Percentiles rank a stretch among this genome's conserved stretches.
Evolutionary conservation across 768 basidiomycete species (phyloP).

Genomic region (Trametes maxima): DNA sequence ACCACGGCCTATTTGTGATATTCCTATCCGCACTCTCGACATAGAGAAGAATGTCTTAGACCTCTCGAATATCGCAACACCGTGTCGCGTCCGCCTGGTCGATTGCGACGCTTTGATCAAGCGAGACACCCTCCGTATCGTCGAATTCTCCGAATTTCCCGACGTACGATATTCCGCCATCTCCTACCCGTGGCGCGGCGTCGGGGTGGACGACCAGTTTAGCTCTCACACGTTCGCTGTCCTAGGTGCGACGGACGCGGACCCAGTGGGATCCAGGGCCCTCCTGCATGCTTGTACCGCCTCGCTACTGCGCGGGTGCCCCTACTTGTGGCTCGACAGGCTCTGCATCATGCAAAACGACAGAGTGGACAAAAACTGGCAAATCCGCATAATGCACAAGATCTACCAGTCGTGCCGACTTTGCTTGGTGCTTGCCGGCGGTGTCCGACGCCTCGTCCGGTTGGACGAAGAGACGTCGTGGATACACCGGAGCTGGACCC

Average conservation of each 20-base stretch:
- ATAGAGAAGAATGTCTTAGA: neutral
- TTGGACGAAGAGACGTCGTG: slow-evolving; percentile 17
- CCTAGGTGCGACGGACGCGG: slow-evolving; percentile 7
- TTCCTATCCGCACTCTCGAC: neutral
- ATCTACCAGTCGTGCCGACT: slow-evolving; percentile 10
- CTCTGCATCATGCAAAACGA: slow-evolving; percentile 18
- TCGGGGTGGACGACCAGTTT: neutral
- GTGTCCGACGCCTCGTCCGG: slow-evolving; percentile 11
- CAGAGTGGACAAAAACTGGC: slow-evolving; percentile 15
- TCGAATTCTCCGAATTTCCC: slow-evolving; percentile 15
- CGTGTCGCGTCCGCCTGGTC: slow-evolving; percentile 9
- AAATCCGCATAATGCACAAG: slow-evolving; percentile 15
- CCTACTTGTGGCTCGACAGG: slow-evolving; percentile 20
- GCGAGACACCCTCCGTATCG: neutral
- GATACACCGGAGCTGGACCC: slow-evolving; percentile 22
- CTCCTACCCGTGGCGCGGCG: slow-evolving; percentile 21
- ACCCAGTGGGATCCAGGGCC: slow-evolving; percentile 13
- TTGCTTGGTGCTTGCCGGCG: slow-evolving; percentile 18
- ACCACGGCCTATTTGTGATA: no score
- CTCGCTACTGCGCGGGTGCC: neutral
- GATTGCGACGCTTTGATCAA: slow-evolving; percentile 9
- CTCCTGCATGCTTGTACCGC: slow-evolving; percentile 11
- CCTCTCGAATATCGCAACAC: slow-evolving; percentile 4
- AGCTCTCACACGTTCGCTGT: slow-evolving; percentile 2
- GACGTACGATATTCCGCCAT: slow-evolving; percentile 10